Evolutionary conservation across 495 filamentous ascomycete species (phyloP).

Genomic region (Lophiostoma macrostomum): DNA sequence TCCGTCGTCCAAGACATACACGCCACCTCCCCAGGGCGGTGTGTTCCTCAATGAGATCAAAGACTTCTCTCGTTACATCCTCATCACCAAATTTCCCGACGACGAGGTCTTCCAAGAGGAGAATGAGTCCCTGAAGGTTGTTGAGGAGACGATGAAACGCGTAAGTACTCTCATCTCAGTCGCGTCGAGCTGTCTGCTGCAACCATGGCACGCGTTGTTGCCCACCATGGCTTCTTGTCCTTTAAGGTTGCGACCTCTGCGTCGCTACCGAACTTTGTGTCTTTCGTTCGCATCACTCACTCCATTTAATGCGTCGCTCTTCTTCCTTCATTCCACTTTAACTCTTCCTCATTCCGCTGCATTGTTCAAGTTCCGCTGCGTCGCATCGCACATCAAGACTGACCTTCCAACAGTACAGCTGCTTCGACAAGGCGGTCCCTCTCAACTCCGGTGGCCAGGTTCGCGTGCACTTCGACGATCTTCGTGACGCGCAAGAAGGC

Average conservation of each 20-base stretch:
- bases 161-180: slow-evolving; percentile 9
- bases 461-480: slow-evolving; percentile 18
- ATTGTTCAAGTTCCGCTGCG: neutral
- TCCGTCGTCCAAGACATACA: no score
- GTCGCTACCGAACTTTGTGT: no score
- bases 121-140: neutral
- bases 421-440: neutral
- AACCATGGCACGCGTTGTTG: no score
- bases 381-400: neutral
- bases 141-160: slow-evolving; percentile 10
- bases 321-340: neutral
- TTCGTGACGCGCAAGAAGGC: slow-evolving; percentile 4
- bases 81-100: neutral
- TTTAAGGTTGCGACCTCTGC: no score
- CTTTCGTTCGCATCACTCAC: no score
- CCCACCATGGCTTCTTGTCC: no score
- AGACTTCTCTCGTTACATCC: slow-evolving; percentile 3
- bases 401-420: slow-evolving; percentile 3
- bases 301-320: neutral
- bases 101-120: neutral
- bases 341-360: no score
- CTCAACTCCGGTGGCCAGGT: slow-evolving; percentile 4
- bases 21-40: neutral
- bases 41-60: slow-evolving; percentile 15
- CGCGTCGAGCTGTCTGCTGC: no score